phyloP scores from a whole-genome alignment of 495 filamentous ascomycete genomes.

The Staphylotrichum tortipilum region DNA sequence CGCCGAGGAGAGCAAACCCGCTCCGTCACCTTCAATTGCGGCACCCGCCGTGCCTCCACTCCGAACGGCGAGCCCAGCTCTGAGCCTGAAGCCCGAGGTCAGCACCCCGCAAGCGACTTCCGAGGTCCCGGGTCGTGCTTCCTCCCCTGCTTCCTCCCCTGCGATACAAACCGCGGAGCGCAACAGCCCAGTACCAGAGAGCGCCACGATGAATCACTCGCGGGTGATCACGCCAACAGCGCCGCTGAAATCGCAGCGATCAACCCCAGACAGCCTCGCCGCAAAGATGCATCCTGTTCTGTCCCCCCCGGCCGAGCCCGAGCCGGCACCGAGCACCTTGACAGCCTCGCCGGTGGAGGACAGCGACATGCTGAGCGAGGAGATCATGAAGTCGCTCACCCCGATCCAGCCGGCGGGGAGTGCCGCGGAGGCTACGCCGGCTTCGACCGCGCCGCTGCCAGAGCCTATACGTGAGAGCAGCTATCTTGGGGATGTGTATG shows the following conservation, averaged over 20 bases:
- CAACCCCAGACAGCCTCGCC: conserved; percentile 9
- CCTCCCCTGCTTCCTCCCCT: background rate
- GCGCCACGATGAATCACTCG: conserved; percentile 7
- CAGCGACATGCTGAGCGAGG: conserved; percentile 67
- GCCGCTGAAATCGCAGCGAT: conserved; percentile 39
- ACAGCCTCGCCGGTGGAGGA: conserved; percentile 55
- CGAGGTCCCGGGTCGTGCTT: background rate
- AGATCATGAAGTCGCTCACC: conserved; percentile 72
- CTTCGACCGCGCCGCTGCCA: conserved; percentile 14
- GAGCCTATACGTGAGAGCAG: conserved; percentile 32
- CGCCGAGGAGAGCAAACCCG: background rate
- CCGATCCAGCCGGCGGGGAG: conserved; percentile 24
- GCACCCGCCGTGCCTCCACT: conserved; percentile 3
- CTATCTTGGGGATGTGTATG: conserved; percentile 38
- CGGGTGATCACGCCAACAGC: conserved; percentile 39
- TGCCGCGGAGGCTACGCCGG: conserved; percentile 3
- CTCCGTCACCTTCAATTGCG: background rate
- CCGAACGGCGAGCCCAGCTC: conserved; percentile 8
- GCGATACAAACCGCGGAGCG: background rate
- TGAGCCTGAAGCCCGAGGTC: conserved; percentile 2
- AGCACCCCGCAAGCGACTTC: background rate
- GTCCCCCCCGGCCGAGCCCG: conserved; percentile 32
- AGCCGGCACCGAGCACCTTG: conserved; percentile 48
- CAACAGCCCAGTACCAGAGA: conserved; percentile 13
- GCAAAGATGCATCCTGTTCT: conserved; percentile 17